These are phyloP conservation scores for Ogataea parapolymorpha DNA, from an alignment of 805 yeast genomes.

Conservation along the genomic window DNA sequence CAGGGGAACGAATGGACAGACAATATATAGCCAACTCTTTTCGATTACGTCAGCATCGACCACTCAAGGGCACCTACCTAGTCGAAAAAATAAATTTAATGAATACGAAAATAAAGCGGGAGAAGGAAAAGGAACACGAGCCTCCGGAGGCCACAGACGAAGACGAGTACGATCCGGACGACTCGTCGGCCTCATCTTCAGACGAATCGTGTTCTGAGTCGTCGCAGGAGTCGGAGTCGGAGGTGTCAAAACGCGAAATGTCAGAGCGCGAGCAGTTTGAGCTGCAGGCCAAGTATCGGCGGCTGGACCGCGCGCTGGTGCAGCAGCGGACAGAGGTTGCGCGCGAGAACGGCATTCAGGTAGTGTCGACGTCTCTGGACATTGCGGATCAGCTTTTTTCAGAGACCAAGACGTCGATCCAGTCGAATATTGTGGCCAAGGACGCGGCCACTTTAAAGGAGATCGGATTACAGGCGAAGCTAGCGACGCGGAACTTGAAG, in stretches of 20 bases:
- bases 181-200: constrained; percentile 15
- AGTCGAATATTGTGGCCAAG: constrained; percentile 46
- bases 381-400: constrained; percentile 47
- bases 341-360: constrained; percentile 53
- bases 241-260: constrained; percentile 14
- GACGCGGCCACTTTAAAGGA: constrained; percentile 64
- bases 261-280: constrained; percentile 26
- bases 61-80: neutral
- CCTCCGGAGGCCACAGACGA: neutral
- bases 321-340: constrained; percentile 48
- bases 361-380: constrained; percentile 43
- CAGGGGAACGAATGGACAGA: constrained; percentile 6
- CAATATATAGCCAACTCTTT: neutral
- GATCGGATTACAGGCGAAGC: constrained; percentile 59
- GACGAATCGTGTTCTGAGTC: constrained; percentile 5
- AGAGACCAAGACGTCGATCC: constrained; percentile 35
- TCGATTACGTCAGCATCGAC: constrained; percentile 5
- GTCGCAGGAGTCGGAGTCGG: constrained; percentile 11
- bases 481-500: constrained; percentile 59
- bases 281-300: constrained; percentile 26
- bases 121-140: neutral
- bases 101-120: constrained; percentile 7
- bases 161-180: constrained; percentile 5
- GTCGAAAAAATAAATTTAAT: constrained; percentile 3
- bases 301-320: constrained; percentile 21